Evolutionary conservation across 179 eudicot species (phyloP).

Genomic region (Patellifolia procumbens): DNA sequence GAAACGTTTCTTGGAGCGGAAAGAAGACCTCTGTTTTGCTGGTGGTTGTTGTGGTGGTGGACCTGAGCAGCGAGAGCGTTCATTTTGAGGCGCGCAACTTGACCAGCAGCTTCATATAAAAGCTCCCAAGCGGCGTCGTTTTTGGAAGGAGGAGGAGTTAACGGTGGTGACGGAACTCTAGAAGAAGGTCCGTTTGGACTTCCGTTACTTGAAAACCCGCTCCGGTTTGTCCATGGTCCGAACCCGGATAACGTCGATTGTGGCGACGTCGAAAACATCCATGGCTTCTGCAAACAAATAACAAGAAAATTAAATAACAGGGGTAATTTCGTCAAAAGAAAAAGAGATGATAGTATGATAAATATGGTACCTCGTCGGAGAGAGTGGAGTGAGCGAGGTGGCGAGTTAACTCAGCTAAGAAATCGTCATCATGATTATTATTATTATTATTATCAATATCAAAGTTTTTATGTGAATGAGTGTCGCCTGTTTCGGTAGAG

Average conservation of each 20-base stretch:
- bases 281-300: conserved; percentile 33
- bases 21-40: conserved; percentile 31
- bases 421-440: conserved; percentile 35
- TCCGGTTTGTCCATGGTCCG: conserved; percentile 40
- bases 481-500: conserved; percentile 45
- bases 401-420: conserved; percentile 48
- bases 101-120: conserved; percentile 68
- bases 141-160: conserved; percentile 28
- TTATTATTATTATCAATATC: conserved; percentile 30
- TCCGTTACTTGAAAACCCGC: conserved; percentile 48
- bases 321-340: background rate
- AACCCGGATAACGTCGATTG: conserved; percentile 63
- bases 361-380: conserved; percentile 29
- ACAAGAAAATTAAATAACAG: background rate
- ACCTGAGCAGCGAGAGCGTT: conserved; percentile 32
- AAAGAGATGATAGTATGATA: background rate
- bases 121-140: conserved; percentile 57
- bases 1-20: conserved; percentile 18
- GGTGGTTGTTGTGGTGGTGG: conserved; percentile 21
- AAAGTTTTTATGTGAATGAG: too few relatives aligned
- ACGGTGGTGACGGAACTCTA: conserved; percentile 45
- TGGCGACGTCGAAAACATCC: conserved; percentile 65
- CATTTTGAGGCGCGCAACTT: conserved; percentile 60
- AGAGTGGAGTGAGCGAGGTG: conserved; percentile 45
- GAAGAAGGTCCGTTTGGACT: conserved; percentile 60